phyloP scores from a whole-genome alignment of 1,284 basidiomycete genomes.

The Ganoderma lingzhi region DNA sequence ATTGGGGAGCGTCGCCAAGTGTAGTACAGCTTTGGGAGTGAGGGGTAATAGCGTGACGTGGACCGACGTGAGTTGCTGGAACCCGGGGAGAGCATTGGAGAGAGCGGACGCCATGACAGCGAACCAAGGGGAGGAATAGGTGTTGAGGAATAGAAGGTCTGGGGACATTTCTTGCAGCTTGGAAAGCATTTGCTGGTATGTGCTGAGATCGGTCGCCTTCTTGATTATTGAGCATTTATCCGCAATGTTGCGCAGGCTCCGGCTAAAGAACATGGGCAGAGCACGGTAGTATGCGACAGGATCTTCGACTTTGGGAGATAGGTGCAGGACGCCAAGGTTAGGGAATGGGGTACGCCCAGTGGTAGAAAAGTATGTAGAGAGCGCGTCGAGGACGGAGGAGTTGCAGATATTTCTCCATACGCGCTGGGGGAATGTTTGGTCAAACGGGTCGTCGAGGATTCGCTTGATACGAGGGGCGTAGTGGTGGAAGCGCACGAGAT shows the following conservation, averaged over 20 bases:
- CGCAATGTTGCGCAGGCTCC: not conserved
- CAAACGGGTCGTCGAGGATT: not conserved
- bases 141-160: not conserved
- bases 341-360: not conserved
- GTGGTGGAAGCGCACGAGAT: constrained; percentile 9
- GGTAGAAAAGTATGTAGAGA: not conserved
- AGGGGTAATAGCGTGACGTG: not conserved
- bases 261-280: not conserved
- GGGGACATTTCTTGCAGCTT: not conserved
- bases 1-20: not conserved
- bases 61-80: not conserved
- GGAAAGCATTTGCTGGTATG: not conserved
- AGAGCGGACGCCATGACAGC: not conserved
- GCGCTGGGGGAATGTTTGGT: not conserved
- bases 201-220: not conserved
- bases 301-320: not conserved
- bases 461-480: constrained; percentile 10
- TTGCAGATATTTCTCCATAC: not conserved
- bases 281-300: not conserved
- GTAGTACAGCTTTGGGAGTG: not conserved
- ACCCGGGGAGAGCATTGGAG: not conserved
- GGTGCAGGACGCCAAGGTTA: not conserved
- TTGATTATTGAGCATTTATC: not conserved
- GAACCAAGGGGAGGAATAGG: not conserved
- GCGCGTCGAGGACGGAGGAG: not conserved